Percentiles rank a stretch among this genome's conserved stretches.
Conservation (phyloP, 2,329 filamentous ascomycete species). For the Teratosphaeria viscida region DNA sequence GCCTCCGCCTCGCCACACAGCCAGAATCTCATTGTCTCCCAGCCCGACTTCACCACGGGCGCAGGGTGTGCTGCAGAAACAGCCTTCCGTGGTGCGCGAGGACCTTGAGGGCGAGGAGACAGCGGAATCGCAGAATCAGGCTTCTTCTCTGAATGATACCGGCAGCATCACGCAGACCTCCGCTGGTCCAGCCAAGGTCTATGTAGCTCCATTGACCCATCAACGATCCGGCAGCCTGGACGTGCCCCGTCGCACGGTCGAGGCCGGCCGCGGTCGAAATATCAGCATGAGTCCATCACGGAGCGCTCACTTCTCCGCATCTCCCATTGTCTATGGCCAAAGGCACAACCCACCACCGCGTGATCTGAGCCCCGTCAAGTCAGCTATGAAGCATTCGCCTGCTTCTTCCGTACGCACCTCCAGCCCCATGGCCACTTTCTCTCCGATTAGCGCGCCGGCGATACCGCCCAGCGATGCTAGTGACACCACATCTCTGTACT, state of each 20-base stretch:
- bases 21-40: conserved; percentile 16
- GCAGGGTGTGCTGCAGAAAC: conserved; percentile 17
- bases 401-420: conserved; percentile 37
- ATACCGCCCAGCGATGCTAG: conserved; percentile 44
- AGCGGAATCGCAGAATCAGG: conserved; percentile 5
- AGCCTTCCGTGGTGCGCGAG: conserved; percentile 25
- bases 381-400: conserved; percentile 58
- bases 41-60: conserved; percentile 15
- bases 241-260: conserved; percentile 15
- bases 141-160: neutral
- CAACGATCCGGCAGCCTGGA: conserved; percentile 24
- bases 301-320: conserved; percentile 55
- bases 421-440: conserved; percentile 42
- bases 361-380: conserved; percentile 67
- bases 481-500: conserved; percentile 40
- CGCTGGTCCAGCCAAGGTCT: conserved; percentile 15
- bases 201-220: conserved; percentile 9
- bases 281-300: conserved; percentile 50
- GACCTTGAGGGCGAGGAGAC: conserved; percentile 21
- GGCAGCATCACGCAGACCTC: conserved; percentile 10
- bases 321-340: conserved; percentile 45
- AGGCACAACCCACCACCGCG: conserved; percentile 60
- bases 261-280: conserved; percentile 16
- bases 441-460: conserved; percentile 31
- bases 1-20: conserved; percentile 23